Base-by-base conservation (phyloP, 768 basidiomycete genomes). In the Lentinula boryana region DNA sequence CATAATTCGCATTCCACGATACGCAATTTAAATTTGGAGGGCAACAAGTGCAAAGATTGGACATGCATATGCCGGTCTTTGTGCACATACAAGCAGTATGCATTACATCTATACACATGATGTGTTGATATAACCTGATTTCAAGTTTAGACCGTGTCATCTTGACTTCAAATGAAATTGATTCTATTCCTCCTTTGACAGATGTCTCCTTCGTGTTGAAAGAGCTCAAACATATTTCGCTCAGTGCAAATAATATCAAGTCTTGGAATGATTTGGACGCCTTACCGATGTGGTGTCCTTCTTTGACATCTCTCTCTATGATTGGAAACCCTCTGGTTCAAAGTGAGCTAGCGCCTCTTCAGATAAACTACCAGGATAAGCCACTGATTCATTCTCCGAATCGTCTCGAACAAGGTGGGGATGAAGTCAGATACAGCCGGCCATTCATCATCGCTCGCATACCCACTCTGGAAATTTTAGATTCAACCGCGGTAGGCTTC, bases 361-460 rank as follows among this genome's bases (percentile, higher is more conserved):
- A 6, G 9, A 48, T 48, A 16, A 6, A 12, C 12, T 13, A 13
- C 5, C 23, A 18, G 21, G 7, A 9, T 48, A 23, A 23, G 9
- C 21, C n/a, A 48, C 16, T 23, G 9, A 23, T n/a, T 9, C 16
- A 18, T 21, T 48, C 9, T n/a, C 27, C 27, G 21, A 48, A 48
- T 12, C 21, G 8, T 33, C 27, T 13, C 41, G 40, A 49, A 50
- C 41, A 63, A 84, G 81, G 76, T 68, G 66, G 67, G 58, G 69
- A 71, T 49, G 57, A 71, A 41, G 72, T 66, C 60, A 71, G 74
- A 54, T 71, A 79, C 67, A 70, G 78, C 23, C 84, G 89, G 57
- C 82, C 86, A 63, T 76, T 89, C 64, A 71, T 81, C 41, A 80
- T 93, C 65, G 87, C 91, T 50, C 82, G 80, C 69, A 76, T 93